These are phyloP conservation scores for Didymella lethalis DNA, from an alignment of 2,329 filamentous ascomycete genomes.

Conservation along the genomic window DNA sequence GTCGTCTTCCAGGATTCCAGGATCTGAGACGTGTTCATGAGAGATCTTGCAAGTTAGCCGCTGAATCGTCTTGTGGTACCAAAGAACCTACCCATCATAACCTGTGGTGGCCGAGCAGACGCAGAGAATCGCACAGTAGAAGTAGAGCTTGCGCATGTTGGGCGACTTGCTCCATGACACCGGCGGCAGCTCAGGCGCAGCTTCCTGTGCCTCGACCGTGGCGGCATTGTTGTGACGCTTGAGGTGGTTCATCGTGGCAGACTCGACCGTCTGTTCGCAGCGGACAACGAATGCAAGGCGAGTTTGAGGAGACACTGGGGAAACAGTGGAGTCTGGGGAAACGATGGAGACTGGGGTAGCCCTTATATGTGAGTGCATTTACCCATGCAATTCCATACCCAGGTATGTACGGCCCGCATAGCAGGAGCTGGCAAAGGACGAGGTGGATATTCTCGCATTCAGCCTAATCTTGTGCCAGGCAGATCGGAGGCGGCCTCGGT, in stretches of 20 bases:
- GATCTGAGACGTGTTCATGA: neutral
- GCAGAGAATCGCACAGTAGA: conserved; percentile 57
- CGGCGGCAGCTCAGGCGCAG: neutral
- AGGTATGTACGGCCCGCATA: conserved; percentile 25
- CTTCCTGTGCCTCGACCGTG: neutral
- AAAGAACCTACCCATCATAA: conserved; percentile 50
- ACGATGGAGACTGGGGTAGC: conserved; percentile 19
- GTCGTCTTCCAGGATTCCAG: neutral
- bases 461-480: conserved; percentile 26
- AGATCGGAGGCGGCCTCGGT: neutral
- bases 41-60: neutral
- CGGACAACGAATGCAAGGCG: conserved; percentile 5
- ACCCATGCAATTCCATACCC: conserved; percentile 11
- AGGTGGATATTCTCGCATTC: conserved; percentile 25
- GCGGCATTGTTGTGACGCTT: neutral
- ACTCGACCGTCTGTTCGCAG: neutral
- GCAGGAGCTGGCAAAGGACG: conserved; percentile 24
- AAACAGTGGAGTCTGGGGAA: conserved; percentile 27
- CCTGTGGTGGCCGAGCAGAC: conserved; percentile 61
- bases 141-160: conserved; percentile 61
- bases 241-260: neutral
- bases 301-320: conserved; percentile 14
- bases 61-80: neutral
- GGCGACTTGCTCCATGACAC: conserved; percentile 18
- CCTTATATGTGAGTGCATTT: conserved; percentile 25